Evolutionary conservation across 2,329 filamentous ascomycete genomes (phyloP), one percentile per base, ranked within the genome.

Genomic region (Dothidotthia symphoricarpi): DNA sequence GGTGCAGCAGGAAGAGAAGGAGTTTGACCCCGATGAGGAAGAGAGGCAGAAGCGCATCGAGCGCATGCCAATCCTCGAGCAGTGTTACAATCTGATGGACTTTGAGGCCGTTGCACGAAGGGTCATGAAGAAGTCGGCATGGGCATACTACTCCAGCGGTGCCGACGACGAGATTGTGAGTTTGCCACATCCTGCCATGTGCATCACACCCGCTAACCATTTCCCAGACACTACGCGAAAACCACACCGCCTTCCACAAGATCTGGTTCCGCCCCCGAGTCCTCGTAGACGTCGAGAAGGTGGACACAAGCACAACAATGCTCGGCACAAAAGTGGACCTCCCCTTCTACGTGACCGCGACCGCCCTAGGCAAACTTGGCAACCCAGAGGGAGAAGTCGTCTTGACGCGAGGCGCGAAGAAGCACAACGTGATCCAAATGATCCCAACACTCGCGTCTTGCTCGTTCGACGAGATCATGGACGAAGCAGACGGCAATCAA

Each of bases 61-160:
- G 56, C 52, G 52, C 29, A 75, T 72, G 57, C 72, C 73, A 3
- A 66, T 71, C 9, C 57, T 76, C 14, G 62, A 68, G 43, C 63
- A 71, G 34, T 66, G 74, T 41, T 67, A 75, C 49, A 74, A 70
- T 49, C 55, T 69, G 10, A 66, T 75, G 54, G 93, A 98, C 70
- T 98, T 98, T 66, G 93, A 98, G 75, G 82, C 88, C 3, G 91
- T 97, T 24, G 93, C 93, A 4, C 82, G 85, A 56, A 76, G 81
- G 26, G 81, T 94, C 39, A 96, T 97, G 91, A 96, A 95, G 78
- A 94, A 86, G 73, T 85, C 84, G 1, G 91, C 91, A 0, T 98
- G 93, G 93, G 93, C 86, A 16, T 98, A 98, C 72, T 98, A 98
- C 69, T 95, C 88, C 1, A 93, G 86, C 61, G 91, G 88, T 39